Base-by-base conservation (phyloP, 306 rosid genomes). In the Cotoneaster glaucophyllus region DNA sequence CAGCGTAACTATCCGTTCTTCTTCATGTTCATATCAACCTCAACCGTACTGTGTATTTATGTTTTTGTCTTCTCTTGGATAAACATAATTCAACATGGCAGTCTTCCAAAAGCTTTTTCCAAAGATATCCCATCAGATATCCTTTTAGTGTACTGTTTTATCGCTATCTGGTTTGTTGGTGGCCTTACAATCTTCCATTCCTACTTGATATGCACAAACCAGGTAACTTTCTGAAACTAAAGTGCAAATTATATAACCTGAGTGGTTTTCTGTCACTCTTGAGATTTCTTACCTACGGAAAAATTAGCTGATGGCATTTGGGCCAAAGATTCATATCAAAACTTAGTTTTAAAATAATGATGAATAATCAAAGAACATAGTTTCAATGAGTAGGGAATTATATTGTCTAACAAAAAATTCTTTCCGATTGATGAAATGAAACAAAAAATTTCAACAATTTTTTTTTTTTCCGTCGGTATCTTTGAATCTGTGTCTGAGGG, bases 1-100 rank as follows among this genome's bases (percentile, higher is more conserved):
- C 97, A 95, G 97, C 90, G 96, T 71, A 95, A 95, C 83, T 95
- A 95, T 82, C 88, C 97, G 67, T 90, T 82, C 85, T 95, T 95
- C 92, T 85, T 92, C 91, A 70, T 89, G 92, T 95, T 95, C 85
- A 85, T 95, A 79, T 78, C 96, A 39, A 95, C 97, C 44, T 92
- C 97, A 64, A 89, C 99, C 76, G 70, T 89, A 80, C 82, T 95
- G 87, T 95, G 99, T 88, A 21, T 89, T 18, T 89, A 80, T 66
- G 97, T 95, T 79, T 84, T 95, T 21, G 83, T 76, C 45, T 95
- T 90, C 82, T 78, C 97, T 66, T 87, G 90, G 86, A 74, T 88
- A 77, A 82, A 43, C 82, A 53, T 95, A 69, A 12, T 83, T 73
- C 54, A 78, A 74, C 25, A 41, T 25, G 26, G 77, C 12, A 3